A percentile compares a stretch with the other conserved stretches of the same genome.
Evolutionary conservation across 2,329 filamentous ascomycete genomes (phyloP).

Genomic region (Neobulgaria alba): DNA sequence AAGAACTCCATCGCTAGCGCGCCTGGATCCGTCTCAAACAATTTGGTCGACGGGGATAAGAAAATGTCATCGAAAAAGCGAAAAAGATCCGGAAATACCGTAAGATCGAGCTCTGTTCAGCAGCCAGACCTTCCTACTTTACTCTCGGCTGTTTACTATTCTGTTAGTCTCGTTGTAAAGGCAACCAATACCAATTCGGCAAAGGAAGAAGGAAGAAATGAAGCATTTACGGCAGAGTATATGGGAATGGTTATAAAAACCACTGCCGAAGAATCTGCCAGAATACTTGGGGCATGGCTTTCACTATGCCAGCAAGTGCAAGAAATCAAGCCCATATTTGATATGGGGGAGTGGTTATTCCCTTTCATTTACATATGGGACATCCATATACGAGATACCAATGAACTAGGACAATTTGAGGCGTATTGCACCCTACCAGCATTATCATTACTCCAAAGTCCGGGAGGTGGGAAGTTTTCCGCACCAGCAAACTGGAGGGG

Average conservation of each 20-base stretch:
- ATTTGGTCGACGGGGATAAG: conserved; percentile 16
- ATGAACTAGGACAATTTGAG: conserved; percentile 22
- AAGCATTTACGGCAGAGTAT: conserved; percentile 24
- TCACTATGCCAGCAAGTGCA: conserved; percentile 15
- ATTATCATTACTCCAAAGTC: conserved; percentile 22
- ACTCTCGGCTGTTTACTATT: conserved; percentile 17
- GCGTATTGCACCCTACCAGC: conserved; percentile 27
- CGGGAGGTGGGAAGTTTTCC: conserved; percentile 2
- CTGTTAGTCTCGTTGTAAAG: conserved; percentile 16
- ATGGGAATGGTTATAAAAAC: conserved; percentile 26
- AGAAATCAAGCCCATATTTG: not conserved
- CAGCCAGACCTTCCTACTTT: conserved; percentile 6
- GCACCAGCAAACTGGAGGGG: conserved; percentile 10
- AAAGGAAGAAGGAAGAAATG: conserved; percentile 6
- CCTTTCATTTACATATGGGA: conserved; percentile 28
- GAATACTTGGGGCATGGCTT: conserved; percentile 26
- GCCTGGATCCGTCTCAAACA: conserved; percentile 7
- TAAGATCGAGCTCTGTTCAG: conserved; percentile 2
- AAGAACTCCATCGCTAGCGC: conserved; percentile 14
- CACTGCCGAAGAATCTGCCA: conserved; percentile 23
- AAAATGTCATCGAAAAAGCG: conserved; percentile 31
- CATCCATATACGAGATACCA: conserved; percentile 13
- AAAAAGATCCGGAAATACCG: conserved; percentile 22
- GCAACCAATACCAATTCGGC: conserved; percentile 9
- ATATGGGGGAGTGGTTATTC: conserved; percentile 14